Evolutionary conservation across 2,329 filamentous ascomycete species (phyloP), one percentile per base, ranked within the genome.

Genomic region (Mariannaea sp.): DNA sequence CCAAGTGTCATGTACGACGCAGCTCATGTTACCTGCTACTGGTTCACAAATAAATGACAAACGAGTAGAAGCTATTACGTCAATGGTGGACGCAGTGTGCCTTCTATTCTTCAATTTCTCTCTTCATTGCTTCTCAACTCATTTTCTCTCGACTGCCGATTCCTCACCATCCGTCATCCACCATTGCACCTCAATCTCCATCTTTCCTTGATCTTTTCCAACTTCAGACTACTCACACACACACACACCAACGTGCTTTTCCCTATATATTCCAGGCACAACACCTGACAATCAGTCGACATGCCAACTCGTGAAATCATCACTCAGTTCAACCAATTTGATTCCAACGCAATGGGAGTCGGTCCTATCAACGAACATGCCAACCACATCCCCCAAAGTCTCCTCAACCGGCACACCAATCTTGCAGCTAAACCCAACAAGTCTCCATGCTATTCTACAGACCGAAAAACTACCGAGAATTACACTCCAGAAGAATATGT

Each of bases 341-440:
- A 48, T 13, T 32, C 55, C 13, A 49, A 60, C 7, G 48, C 54
- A 30, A 60, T 51, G 5, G 55, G 62, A 16, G 47, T 57, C 32
- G 65, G 65, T 4, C 65, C 65, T 8, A 50, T 67, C 6, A 52
- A 55, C 26, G 57, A 54, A 35, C 30, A 22, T n/a, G 13, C 14
- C 12, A 17, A 33, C 16, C 27, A 13, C 3, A 45, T 48, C 8
- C 47, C 66, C 0, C 66, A 66, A 14, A 64, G 66, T 12, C 55
- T 70, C 2, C 50, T 68, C 10, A 44, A 60, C 8, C 64, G 61
- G 29, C 66, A 69, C 26, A 50, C 59, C 2, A 68, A 65, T 16
- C 60, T 70, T 27, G 56, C 58, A 7, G 56, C 61, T 3, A 56
- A 45, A 5, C 43, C 51, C n/a, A 57, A 61, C 29, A 38, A 48